These are phyloP conservation scores for Verbascum thapsus DNA, from an alignment of 257 asterid genomes.

Conservation along the genomic window DNA sequence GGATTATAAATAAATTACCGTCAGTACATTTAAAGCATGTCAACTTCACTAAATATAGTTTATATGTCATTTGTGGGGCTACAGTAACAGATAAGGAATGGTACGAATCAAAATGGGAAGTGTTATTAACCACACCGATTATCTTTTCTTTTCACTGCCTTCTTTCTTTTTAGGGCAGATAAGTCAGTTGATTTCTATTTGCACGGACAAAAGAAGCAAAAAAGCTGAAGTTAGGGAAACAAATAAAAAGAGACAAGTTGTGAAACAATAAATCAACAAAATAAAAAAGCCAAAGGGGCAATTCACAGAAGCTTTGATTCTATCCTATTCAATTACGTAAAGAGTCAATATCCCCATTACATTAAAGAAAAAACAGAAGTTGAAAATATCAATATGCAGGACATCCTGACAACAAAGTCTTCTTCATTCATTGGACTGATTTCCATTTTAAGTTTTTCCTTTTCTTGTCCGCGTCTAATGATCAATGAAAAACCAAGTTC, in stretches of 20 bases:
- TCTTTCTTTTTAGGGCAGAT: not conserved
- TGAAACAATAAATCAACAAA: not conserved
- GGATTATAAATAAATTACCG: not conserved
- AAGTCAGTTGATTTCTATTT: not conserved
- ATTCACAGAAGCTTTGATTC: slow-evolving; percentile 2
- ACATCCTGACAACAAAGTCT: not conserved
- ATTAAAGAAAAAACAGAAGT: slow-evolving; percentile 6
- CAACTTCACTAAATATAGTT: not conserved
- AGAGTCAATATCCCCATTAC: not conserved
- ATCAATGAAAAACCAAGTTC: slow-evolving; percentile 21
- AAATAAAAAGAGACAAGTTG: not conserved
- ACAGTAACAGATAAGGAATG: not conserved
- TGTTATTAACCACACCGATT: not conserved
- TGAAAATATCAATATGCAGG: not conserved
- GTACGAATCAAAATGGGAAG: not conserved
- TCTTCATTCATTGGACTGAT: not conserved
- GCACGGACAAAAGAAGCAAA: slow-evolving; percentile 3
- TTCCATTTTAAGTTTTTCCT: not conserved
- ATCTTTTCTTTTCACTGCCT: slow-evolving; percentile 9
- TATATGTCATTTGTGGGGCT: not conserved
- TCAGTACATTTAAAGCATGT: not conserved
- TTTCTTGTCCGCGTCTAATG: not conserved
- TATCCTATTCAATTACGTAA: not conserved
- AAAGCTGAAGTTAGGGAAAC: not conserved
- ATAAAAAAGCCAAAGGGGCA: not conserved